Base-by-base conservation (phyloP, 345 rosid genomes). In the Arabidopsis suecica region DNA sequence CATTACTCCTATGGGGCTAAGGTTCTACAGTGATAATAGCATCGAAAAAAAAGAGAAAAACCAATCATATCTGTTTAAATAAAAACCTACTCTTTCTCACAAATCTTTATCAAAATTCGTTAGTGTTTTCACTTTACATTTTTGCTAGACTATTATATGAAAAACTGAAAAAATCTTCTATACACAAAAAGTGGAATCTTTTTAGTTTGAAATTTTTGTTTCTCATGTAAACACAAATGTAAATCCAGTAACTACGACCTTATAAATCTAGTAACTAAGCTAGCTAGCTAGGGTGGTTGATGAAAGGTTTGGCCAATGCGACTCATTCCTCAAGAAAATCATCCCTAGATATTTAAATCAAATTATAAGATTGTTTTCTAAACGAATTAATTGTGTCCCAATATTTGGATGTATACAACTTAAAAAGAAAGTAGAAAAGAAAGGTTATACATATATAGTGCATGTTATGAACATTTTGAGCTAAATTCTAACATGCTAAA, bases 1-100 rank as follows among this genome's bases (percentile, higher is more conserved):
- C 53, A 69, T 76, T 62, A 62, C 63, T 54, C 75, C 56, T 69
- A 69, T 57, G 57, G 45, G 57, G 58, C 75, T 62, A 53, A 45
- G 42, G 71, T 69, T 45, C 8, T 61, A 61, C 40, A 76, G 58
- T 69, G 36, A 16, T 68, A 4, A 42, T 34, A 51, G 48, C 73
- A 32, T 28, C 23, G 7, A 9, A 63, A 48, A 42, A 9, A 63
- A 48, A 42, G 22, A 62, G 16, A 9, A 66, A 47, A 37, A 36
- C n/a, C 22, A 65, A 74, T 47, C 11, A 61, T 75, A 34, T 9
- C 23, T 60, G 47, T 49, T 50, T 51, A 59, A 22, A 57, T 47
- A n/a, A 74, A 37, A 57, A 47, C 32, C 9, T 16, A 40, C 9
- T 30, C 54, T 60, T 22, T 44, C 11, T 74, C 58, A 3, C 20